phyloP scores from a whole-genome alignment of 371 early-diverging fungal species.

The Catenaria anguillulae region DNA sequence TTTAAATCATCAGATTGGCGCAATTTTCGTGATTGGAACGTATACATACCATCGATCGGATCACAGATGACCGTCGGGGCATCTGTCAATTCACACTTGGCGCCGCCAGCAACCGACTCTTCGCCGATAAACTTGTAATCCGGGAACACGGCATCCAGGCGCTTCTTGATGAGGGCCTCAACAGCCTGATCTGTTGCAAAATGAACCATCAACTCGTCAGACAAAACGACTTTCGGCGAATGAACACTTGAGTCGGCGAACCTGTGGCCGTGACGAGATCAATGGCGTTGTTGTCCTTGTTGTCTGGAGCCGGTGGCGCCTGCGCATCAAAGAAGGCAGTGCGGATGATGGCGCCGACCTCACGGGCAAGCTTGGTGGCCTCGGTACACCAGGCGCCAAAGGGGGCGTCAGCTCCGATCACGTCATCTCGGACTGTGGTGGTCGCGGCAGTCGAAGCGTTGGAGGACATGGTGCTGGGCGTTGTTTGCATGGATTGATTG shows the following conservation, averaged over 20 bases:
- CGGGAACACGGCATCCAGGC: conserved; percentile 42
- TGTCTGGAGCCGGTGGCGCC: conserved; percentile 27
- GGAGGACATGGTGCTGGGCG: too few relatives aligned
- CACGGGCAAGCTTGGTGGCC: conserved; percentile 41
- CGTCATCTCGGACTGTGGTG: too few relatives aligned
- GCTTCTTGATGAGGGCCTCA: conserved; percentile 47
- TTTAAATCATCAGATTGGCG: conserved; percentile 5
- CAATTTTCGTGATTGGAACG: conserved; percentile 4
- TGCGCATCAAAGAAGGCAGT: conserved; percentile 36
- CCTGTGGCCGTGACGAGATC: conserved; percentile 54
- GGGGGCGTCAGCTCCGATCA: too few relatives aligned
- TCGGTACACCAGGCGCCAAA: too few relatives aligned
- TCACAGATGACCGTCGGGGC: conserved; percentile 84
- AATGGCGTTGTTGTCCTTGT: conserved; percentile 45
- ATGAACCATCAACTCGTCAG: too few relatives aligned
- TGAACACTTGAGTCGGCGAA: too few relatives aligned
- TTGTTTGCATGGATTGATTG: too few relatives aligned
- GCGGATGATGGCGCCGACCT: conserved; percentile 45
- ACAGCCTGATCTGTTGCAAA: conserved; percentile 64
- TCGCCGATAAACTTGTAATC: conserved; percentile 73
- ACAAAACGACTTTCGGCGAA: too few relatives aligned
- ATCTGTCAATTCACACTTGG: conserved; percentile 34
- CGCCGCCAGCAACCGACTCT: conserved; percentile 50
- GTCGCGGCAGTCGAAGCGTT: too few relatives aligned
- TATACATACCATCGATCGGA: conserved; percentile 51